Percentiles rank a stretch among this genome's conserved stretches.
Conservation (phyloP, 116 monocot genomes). For the Posidonia oceanica region DNA sequence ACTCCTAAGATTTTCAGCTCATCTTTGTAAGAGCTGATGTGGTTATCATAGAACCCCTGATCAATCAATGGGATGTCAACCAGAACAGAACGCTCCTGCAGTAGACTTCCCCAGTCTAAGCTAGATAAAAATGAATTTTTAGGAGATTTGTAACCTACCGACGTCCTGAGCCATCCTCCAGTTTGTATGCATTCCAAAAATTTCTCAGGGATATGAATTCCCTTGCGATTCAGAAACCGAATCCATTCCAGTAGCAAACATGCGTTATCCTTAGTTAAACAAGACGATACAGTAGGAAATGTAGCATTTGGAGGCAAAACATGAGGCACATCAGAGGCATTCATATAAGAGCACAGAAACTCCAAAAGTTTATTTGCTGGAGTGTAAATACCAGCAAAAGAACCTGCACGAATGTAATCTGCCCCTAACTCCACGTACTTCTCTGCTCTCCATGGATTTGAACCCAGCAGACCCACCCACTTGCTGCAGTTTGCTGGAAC, state of each 20-base stretch:
- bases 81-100: conserved; percentile 21
- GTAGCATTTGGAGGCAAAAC: conserved; percentile 25
- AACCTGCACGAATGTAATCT: conserved; percentile 4
- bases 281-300: conserved; percentile 21
- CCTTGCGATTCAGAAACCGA: conserved; percentile 1
- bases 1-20: conserved; percentile 46
- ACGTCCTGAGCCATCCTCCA: conserved; percentile 51
- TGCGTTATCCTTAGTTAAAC: conserved; percentile 17
- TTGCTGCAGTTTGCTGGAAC: conserved; percentile 17
- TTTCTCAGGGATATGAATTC: background rate
- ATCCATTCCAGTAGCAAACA: conserved; percentile 38
- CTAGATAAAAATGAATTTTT: conserved; percentile 21
- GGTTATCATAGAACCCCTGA: conserved; percentile 23
- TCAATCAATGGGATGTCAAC: conserved; percentile 43
- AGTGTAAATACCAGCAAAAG: conserved; percentile 6
- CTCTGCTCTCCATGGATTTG: conserved; percentile 19
- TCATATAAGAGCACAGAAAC: conserved; percentile 8
- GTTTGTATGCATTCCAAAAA: conserved; percentile 19
- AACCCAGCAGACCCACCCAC: conserved; percentile 16
- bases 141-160: conserved; percentile 33
- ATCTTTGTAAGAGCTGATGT: conserved; percentile 22
- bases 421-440: conserved; percentile 10
- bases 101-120: conserved; percentile 37
- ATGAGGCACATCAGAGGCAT: conserved; percentile 20
- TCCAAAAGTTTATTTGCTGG: conserved; percentile 5